Conservation (phyloP, 1,139 yeast genomes). For the Yamadazyma songkhlaensis region DNA sequence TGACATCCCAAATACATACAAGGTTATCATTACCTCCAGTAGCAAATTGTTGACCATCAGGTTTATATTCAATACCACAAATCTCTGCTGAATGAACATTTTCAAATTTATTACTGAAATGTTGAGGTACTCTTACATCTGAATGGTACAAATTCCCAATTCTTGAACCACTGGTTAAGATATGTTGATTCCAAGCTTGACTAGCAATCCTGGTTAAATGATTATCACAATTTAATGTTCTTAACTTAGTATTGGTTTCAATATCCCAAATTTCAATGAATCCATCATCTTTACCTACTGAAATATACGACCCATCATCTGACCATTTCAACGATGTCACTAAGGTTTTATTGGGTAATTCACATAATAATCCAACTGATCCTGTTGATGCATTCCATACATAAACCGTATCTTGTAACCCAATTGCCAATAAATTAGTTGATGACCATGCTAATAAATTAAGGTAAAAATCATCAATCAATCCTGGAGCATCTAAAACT, state of each 20-base stretch:
- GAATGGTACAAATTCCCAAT: conserved; percentile 84
- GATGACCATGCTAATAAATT: conserved; percentile 87
- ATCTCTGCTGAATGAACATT: conserved; percentile 77
- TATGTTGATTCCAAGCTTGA: conserved; percentile 82
- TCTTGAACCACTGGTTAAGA: conserved; percentile 79
- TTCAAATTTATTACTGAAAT: conserved; percentile 57
- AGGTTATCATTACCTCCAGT: conserved; percentile 95
- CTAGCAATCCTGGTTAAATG: conserved; percentile 70
- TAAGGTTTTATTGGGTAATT: conserved; percentile 46
- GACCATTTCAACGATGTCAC: conserved; percentile 90
- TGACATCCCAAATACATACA: conserved; percentile 92
- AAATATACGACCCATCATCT: conserved; percentile 82
- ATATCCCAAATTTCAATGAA: conserved; percentile 92
- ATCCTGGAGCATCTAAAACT: conserved; percentile 94
- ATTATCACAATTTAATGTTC: conserved; percentile 74
- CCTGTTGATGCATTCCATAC: conserved; percentile 93
- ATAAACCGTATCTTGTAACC: conserved; percentile 79
- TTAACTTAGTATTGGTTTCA: conserved; percentile 66
- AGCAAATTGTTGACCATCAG: conserved; percentile 82
- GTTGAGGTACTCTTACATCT: conserved; percentile 88
- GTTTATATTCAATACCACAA: conserved; percentile 86
- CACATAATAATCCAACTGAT: conserved; percentile 68
- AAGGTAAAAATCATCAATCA: conserved; percentile 88
- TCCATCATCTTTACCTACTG: conserved; percentile 86
- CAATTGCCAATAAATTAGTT: conserved; percentile 83